Base-by-base conservation (phyloP, 805 yeast genomes). In the Candida lessepsii region DNA sequence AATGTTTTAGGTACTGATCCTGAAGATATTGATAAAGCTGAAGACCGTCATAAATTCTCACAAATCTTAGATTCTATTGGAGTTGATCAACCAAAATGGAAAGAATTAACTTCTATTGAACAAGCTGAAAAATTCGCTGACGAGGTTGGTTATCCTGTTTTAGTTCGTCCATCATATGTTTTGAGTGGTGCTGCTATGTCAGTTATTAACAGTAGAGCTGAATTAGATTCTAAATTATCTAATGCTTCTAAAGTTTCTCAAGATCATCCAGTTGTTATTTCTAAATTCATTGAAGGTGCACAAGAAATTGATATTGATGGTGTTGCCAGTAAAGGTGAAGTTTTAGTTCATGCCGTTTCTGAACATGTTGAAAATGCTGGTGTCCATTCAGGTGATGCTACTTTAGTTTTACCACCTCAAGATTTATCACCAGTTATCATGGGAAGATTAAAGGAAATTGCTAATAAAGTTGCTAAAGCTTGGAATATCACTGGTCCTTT, bases 351-450 rank as follows among this genome's bases (percentile, higher is more conserved):
- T 63, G 98, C 89, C 60, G 96, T 91, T 44, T 88, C 96, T 41
- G 98, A 93, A 69, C 99, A 91, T 63, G 96, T 93, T 51, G 99
- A 91, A 71, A 91, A 91, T 60, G 99, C 99, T 19, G 99, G 99
- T 78, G 96, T 91, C 31, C 99, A 91, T 68, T 91, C 98, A 38
- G 99, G 99, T 75, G 99, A 91, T 67, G 99, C 99, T 46, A 93
- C 98, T 35, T 71, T 91, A 58, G 86, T 91, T 63, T 95, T 91
- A 44, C 99, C 99, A 40, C 96, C 97, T 37, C 97, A 91, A 71
- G 95, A 87, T 60, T 76, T 93, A 54, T 79, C 81, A 32, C 81
- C 81, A 34, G 72, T 67, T 13, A 74, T 81, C 38, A 72, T 90
- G 76, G 67, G 55, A 18, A 78, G 96, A 59, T 73, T 91, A 53